These are phyloP conservation scores for Acer saccharum DNA, from an alignment of 345 rosid species.

Conservation along the genomic window DNA sequence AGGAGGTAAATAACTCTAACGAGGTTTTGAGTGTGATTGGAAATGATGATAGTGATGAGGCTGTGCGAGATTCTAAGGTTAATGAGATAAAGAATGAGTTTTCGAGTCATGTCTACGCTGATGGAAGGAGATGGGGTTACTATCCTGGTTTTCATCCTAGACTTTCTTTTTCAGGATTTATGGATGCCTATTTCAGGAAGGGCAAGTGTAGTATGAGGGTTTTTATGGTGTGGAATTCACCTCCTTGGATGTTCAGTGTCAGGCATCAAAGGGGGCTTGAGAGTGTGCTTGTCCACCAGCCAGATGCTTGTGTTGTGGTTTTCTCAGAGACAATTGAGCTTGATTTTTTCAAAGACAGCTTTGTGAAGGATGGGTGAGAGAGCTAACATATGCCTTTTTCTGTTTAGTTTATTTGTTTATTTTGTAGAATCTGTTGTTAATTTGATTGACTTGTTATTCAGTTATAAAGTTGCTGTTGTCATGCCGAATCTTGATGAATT, in stretches of 20 bases:
- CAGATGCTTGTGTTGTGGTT: constrained; percentile 80
- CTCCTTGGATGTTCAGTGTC: constrained; percentile 91
- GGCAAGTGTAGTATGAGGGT: constrained; percentile 64
- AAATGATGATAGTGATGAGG: constrained; percentile 3
- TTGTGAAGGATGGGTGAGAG: constrained; percentile 84
- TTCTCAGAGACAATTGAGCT: constrained; percentile 89
- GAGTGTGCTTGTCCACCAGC: constrained; percentile 76
- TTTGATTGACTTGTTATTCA: constrained; percentile 27
- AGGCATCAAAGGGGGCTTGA: constrained; percentile 91
- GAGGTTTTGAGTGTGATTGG: neutral
- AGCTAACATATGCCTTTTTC: constrained; percentile 11
- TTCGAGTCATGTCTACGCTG: constrained; percentile 64
- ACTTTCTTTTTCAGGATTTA: constrained; percentile 67
- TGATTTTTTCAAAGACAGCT: constrained; percentile 79
- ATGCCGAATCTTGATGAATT: constrained; percentile 96
- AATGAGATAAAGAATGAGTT: constrained; percentile 40
- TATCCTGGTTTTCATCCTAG: constrained; percentile 73
- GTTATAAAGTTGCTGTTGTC: constrained; percentile 81
- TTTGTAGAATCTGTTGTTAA: constrained; percentile 18
- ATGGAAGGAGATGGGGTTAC: constrained; percentile 95
- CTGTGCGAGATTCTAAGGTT: constrained; percentile 16
- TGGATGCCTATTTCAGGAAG: constrained; percentile 63
- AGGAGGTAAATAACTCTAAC: neutral
- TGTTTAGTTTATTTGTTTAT: constrained; percentile 10
- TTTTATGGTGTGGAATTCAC: constrained; percentile 96